Base-by-base conservation (phyloP, 2,329 filamentous ascomycete genomes). In the Colletotrichum sp. region DNA sequence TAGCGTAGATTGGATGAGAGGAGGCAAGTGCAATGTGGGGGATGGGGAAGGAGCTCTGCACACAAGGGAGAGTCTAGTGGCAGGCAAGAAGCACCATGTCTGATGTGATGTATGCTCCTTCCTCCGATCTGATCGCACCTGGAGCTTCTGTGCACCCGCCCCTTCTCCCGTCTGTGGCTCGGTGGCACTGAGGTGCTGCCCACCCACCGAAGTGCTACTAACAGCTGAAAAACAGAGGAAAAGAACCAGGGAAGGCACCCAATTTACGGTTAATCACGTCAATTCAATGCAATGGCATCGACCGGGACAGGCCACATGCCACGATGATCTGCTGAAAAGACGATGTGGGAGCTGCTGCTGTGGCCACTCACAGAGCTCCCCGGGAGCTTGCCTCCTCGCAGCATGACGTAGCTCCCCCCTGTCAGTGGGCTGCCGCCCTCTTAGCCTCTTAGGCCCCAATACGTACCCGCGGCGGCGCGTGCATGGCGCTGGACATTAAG, bases 361-460 rank as follows among this genome's bases (percentile, higher is more conserved):
- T 64, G 44, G 65, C 76, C 76, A 78, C 72, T 77, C 75, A 77
- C n/a, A 68, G 66, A 78, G 77, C 77, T 78, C 72, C 16, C n/a
- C 10, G 49, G 66, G 57, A 77, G 77, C 72, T 78, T 64, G 30
- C 44, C 68, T 60, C 30, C 49, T 57, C 34, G 12, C 8, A 62
- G 69, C 30, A 78, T 78, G 77, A 78, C 77, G 77, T 78, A 76
- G 71, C 60, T 67, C 49, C 34, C 69, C 69, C 73, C 26, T 76
- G 73, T 57, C 70, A 59, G 64, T 68, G 70, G 73, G 55, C 26
- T 28, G 21, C 60, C 21, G 18, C 59, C 24, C 8, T 36, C 44
- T 49, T 49, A 49, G 10, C 24, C 21, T 36, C 44, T 21, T 52
- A 52, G 6, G 10, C n/a, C 44, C 16, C 15, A 64, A 24, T 73